Conservation (phyloP, 1,139 yeast genomes). For the Saccharomyces hybrid region DNA sequence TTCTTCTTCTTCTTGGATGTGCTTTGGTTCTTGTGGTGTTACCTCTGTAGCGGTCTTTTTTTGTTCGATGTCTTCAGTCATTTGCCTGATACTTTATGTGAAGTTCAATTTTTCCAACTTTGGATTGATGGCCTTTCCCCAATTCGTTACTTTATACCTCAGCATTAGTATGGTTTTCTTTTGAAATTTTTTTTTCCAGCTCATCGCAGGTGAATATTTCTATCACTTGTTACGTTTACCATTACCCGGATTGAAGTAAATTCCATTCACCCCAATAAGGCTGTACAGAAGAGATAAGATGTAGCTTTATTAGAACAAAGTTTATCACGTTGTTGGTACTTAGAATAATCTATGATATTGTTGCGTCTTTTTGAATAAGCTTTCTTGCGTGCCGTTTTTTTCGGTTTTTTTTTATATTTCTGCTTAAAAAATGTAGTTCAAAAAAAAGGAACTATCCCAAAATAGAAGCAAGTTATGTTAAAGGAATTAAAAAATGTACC, state of each 20-base stretch:
- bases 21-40: constrained; percentile 2
- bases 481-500: too few relatives aligned
- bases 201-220: neutral
- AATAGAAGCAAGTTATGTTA: too few relatives aligned
- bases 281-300: too few relatives aligned
- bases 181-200: neutral
- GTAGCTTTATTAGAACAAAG: too few relatives aligned
- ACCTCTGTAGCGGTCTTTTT: constrained; percentile 1
- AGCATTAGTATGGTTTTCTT: neutral
- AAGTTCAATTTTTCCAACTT: neutral
- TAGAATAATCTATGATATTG: too few relatives aligned
- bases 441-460: too few relatives aligned
- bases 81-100: neutral
- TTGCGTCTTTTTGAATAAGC: too few relatives aligned
- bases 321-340: too few relatives aligned
- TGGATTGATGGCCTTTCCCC: neutral
- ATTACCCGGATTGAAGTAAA: neutral
- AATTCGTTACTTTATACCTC: neutral
- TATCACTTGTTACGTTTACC: neutral
- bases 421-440: too few relatives aligned
- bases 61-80: constrained; percentile 1
- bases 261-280: too few relatives aligned
- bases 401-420: too few relatives aligned
- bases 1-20: neutral
- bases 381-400: too few relatives aligned